These are phyloP conservation scores for Sarocladiaceae sp. DNA, from an alignment of 2,329 filamentous ascomycete species.

Conservation along the genomic window DNA sequence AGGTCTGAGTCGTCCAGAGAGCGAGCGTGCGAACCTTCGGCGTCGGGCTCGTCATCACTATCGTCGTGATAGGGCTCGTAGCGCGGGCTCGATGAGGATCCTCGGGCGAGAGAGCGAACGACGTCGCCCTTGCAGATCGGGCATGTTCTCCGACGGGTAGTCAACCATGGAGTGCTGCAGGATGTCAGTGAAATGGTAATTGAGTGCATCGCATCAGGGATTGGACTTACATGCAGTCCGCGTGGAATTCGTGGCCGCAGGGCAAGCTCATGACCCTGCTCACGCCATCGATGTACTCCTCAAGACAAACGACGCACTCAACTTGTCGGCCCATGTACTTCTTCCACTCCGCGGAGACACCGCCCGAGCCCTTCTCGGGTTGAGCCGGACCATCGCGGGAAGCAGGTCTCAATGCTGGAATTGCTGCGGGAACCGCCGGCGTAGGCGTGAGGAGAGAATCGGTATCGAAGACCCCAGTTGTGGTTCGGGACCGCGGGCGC, in stretches of 20 bases:
- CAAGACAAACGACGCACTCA: constrained; percentile 93
- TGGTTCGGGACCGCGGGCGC: constrained; percentile 61
- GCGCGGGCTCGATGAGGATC: constrained; percentile 44
- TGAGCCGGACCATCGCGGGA: constrained; percentile 29
- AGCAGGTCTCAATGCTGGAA: constrained; percentile 27
- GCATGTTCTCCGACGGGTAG: constrained; percentile 91
- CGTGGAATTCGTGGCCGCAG: constrained; percentile 97
- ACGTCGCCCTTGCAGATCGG: constrained; percentile 99
- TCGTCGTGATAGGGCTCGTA: constrained; percentile 55
- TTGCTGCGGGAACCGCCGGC: constrained; percentile 34
- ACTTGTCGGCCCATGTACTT: constrained; percentile 66
- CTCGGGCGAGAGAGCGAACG: constrained; percentile 62
- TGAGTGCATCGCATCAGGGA: constrained; percentile 4
- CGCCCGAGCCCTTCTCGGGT: constrained; percentile 42
- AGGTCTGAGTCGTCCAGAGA: constrained; percentile 32
- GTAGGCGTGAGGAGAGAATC: constrained; percentile 39
- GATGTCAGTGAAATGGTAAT: constrained; percentile 17
- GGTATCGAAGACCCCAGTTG: constrained; percentile 54
- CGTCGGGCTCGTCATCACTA: constrained; percentile 39
- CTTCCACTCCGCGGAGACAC: constrained; percentile 51
- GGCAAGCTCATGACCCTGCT: constrained; percentile 95
- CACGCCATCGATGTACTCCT: constrained; percentile 93
- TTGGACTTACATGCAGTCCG: constrained; percentile 87
- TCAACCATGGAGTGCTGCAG: constrained; percentile 87
- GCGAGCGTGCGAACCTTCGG: constrained; percentile 23